A percentile compares a stretch with the other conserved stretches of the same genome.
These are phyloP conservation scores for Cymodocea nodosa DNA, from an alignment of 116 monocot genomes.

Conservation along the genomic window DNA sequence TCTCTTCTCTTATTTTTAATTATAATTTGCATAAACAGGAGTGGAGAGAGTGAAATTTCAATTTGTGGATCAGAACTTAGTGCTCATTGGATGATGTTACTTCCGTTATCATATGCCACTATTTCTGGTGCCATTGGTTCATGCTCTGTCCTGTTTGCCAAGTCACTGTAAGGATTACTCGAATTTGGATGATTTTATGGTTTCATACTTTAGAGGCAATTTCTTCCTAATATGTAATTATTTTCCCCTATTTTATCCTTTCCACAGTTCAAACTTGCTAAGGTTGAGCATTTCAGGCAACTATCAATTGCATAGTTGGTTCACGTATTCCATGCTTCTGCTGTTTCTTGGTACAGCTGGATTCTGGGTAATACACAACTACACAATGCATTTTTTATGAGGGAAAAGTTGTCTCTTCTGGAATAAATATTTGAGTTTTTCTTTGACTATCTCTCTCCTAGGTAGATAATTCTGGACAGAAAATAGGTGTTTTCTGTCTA, in stretches of 20 bases:
- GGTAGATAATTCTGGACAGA: no score
- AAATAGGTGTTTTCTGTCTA: no score
- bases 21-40: slow-evolving; percentile 26
- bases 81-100: slow-evolving; percentile 56
- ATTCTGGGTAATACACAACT: slow-evolving; percentile 66
- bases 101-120: slow-evolving; percentile 91
- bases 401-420: no score
- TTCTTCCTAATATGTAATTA: no score
- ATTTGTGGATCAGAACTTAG: slow-evolving; percentile 35
- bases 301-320: slow-evolving; percentile 87
- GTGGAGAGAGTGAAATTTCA: slow-evolving; percentile 46
- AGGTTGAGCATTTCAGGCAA: slow-evolving; percentile 73
- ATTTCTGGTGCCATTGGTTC: slow-evolving; percentile 96
- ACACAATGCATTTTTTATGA: no score
- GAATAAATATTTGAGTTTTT: no score
- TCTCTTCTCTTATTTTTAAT: background rate
- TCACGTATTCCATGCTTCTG: slow-evolving; percentile 82
- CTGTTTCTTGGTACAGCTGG: slow-evolving; percentile 82
- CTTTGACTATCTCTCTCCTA: no score
- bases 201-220: no score
- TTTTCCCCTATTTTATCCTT: background rate
- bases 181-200: background rate
- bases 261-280: slow-evolving; percentile 85
- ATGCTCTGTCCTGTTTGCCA: slow-evolving; percentile 96
- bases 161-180: slow-evolving; percentile 66